Conservation (phyloP, 352 stramenopile genomes). For the Phytophthora multivora region DNA sequence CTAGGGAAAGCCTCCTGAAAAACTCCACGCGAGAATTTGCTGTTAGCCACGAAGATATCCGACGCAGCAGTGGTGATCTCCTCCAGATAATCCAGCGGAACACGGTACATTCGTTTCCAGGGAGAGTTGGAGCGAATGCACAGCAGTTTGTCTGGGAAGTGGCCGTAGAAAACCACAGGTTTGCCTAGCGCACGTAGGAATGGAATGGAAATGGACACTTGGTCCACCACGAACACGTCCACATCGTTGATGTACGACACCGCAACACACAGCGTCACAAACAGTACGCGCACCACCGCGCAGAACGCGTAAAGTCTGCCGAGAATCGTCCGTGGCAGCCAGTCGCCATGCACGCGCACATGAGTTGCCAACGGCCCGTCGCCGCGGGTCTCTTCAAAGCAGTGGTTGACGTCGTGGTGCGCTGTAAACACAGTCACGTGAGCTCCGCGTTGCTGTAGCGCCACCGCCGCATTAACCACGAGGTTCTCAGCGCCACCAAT, state of each 20-base stretch:
- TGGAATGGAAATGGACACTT: conserved; percentile 81
- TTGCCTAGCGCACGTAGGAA: conserved; percentile 74
- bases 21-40: conserved; percentile 92
- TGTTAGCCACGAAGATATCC: conserved; percentile 97
- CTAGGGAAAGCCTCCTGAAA: conserved; percentile 91
- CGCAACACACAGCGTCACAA: conserved; percentile 80
- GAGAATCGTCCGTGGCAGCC: conserved; percentile 91
- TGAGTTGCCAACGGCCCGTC: conserved; percentile 73
- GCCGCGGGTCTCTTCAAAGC: conserved; percentile 93
- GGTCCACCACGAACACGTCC: conserved; percentile 83
- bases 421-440: conserved; percentile 95
- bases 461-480: conserved; percentile 91
- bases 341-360: conserved; percentile 93
- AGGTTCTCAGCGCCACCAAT: conserved; percentile 97
- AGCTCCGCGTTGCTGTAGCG: conserved; percentile 81
- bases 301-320: conserved; percentile 93
- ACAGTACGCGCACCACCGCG: conserved; percentile 93
- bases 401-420: conserved; percentile 94
- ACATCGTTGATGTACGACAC: conserved; percentile 49
- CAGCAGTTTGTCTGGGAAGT: conserved; percentile 98
- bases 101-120: conserved; percentile 91
- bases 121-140: conserved; percentile 57
- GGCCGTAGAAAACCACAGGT: conserved; percentile 98
- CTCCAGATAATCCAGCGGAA: conserved; percentile 93
- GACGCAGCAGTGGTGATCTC: conserved; percentile 92